Percentiles rank a stretch among this genome's conserved stretches.
phyloP scores from a whole-genome alignment of 352 stramenopile species.

The Phytophthora aleatoria region DNA sequence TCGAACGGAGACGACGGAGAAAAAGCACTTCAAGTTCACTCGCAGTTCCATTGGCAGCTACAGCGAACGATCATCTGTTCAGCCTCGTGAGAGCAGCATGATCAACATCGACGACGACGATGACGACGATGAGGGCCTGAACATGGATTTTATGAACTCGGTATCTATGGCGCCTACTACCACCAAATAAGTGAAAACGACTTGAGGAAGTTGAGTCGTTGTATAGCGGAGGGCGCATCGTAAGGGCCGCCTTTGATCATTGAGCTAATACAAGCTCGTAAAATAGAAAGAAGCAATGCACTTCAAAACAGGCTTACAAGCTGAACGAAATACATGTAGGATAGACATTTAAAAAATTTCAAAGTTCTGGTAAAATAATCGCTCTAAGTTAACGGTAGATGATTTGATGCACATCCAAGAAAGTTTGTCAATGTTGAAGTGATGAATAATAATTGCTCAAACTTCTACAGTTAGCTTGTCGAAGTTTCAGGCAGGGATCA shows the following conservation, averaged over 20 bases:
- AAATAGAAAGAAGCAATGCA: no score
- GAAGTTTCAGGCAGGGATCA: background rate
- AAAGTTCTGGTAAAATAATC: no score
- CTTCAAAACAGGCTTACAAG: no score
- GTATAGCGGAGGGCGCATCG: background rate
- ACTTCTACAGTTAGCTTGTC: background rate
- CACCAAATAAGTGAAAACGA: constrained; percentile 24
- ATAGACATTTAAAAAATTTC: no score
- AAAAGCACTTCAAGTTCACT: constrained; percentile 52
- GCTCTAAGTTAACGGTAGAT: no score
- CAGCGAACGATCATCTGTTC: constrained; percentile 34
- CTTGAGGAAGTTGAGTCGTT: constrained; percentile 2
- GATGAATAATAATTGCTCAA: no score
- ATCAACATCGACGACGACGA: constrained; percentile 43
- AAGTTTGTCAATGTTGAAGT: background rate
- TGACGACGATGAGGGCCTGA: constrained; percentile 63
- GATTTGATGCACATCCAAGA: background rate
- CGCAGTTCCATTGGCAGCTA: constrained; percentile 28
- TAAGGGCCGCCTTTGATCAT: background rate
- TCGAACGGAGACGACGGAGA: constrained; percentile 21
- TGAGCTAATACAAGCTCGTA: no score
- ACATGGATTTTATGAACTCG: constrained; percentile 83
- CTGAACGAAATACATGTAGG: no score
- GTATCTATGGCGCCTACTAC: constrained; percentile 33
- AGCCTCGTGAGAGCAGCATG: constrained; percentile 39